Evolutionary conservation across 257 asterid genomes (phyloP), one percentile per base, ranked within the genome.

Genomic region (Jaltomata sinuosa): DNA sequence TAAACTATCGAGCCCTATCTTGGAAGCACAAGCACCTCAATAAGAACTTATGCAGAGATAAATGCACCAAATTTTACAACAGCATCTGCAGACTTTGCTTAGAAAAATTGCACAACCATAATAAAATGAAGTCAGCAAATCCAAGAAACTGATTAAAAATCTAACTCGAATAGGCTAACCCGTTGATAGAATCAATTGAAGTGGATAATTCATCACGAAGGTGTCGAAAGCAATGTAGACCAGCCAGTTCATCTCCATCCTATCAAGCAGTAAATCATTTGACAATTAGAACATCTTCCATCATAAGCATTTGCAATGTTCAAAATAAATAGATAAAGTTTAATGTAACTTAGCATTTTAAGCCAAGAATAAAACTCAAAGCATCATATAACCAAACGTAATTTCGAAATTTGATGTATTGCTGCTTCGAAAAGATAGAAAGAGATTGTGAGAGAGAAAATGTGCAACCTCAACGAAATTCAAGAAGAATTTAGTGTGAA

Each of bases 141-240:
- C 42, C 62, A 77, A 77, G 64, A 77, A 49, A 49, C 29, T 25
- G 82, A 29, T 27, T 49, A 77, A 77, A 25, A 49, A 29, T 52
- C 82, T 77, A 77, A 49, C 62, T 77, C 19, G 82, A 79, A 85
- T 84, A 61, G 86, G 86, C 96, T 78, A 89, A 95, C 99, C 98
- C 93, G 94, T 97, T 97, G 87, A 97, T 93, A 78, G 98, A 93
- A 84, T 97, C 97, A 32, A 94, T 88, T 61, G 98, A 93, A 87
- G 96, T 82, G 83, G 96, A 86, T 84, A 97, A 92, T 74, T 92
- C 94, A 87, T 93, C 98, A 84, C 98, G 94, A 84, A 97, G 97
- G 93, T 94, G 97, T 67, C 97, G 98, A 89, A 95, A 97, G 91
- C 99, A 97, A 91, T 95, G 98, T 84, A 97, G 85, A 85, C 99